A percentile compares a stretch with the other conserved stretches of the same genome.
Conservation (phyloP, 2,329 filamentous ascomycete genomes). For the Pyrenophora seminiperda region DNA sequence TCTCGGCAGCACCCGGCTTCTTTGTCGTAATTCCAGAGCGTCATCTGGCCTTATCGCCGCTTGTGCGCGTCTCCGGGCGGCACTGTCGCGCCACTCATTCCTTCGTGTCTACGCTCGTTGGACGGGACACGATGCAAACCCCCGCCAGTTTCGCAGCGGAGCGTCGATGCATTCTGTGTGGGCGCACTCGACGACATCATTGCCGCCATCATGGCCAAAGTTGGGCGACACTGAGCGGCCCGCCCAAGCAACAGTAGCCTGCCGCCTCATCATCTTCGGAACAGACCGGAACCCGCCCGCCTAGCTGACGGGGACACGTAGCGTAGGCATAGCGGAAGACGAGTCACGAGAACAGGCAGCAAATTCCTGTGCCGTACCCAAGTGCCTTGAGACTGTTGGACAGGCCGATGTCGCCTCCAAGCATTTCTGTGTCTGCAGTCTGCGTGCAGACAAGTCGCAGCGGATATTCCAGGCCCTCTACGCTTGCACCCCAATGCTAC, state of each 20-base stretch:
- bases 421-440: neutral
- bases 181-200: constrained; percentile 31
- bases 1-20: constrained; percentile 26
- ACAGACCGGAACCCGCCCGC: constrained; percentile 31
- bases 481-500: constrained; percentile 3
- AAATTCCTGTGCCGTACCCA: constrained; percentile 26
- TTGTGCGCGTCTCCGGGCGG: constrained; percentile 27
- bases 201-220: neutral
- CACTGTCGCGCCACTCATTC: constrained; percentile 19
- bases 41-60: constrained; percentile 45
- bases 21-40: constrained; percentile 43
- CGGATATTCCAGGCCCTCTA: constrained; percentile 37
- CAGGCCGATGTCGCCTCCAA: constrained; percentile 45
- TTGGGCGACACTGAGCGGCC: constrained; percentile 15
- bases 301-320: constrained; percentile 23
- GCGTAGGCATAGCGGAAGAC: constrained; percentile 23
- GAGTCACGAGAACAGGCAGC: constrained; percentile 46
- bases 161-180: constrained; percentile 11
- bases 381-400: constrained; percentile 16
- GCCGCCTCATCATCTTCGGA: constrained; percentile 30
- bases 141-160: constrained; percentile 35
- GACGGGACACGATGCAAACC: constrained; percentile 29
- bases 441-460: constrained; percentile 15
- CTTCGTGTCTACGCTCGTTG: constrained; percentile 24
- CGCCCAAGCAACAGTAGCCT: constrained; percentile 9